A percentile compares a stretch with the other conserved stretches of the same genome.
Evolutionary conservation across 345 rosid species (phyloP).

Genomic region (Microthlaspi erraticum): DNA sequence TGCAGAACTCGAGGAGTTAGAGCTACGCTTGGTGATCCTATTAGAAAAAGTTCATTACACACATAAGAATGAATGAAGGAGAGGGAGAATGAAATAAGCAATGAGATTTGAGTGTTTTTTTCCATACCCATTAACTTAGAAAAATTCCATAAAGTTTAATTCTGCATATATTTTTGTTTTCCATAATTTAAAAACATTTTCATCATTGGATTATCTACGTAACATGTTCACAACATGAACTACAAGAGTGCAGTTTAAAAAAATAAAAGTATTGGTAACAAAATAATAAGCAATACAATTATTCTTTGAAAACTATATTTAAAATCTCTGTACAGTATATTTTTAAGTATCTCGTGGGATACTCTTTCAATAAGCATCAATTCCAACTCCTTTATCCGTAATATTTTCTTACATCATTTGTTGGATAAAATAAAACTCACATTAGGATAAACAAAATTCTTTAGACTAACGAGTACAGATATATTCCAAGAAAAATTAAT

Average conservation of each 20-base stretch:
- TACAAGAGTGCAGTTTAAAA: background rate
- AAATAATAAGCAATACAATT: too few relatives aligned
- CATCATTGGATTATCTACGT: background rate
- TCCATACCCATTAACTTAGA: too few relatives aligned
- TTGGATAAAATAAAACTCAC: too few relatives aligned
- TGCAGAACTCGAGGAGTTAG: slow-evolving; percentile 87
- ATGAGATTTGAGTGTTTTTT: background rate
- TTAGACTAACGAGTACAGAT: background rate
- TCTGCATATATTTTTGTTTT: too few relatives aligned
- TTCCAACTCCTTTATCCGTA: background rate
- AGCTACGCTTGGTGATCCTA: slow-evolving; percentile 83
- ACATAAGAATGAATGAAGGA: slow-evolving; percentile 11
- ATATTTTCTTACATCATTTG: background rate
- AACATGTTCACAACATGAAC: background rate
- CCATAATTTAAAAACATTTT: background rate
- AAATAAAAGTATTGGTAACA: background rate
- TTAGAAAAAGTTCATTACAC: background rate
- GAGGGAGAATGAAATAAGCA: slow-evolving; percentile 5
- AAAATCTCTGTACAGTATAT: too few relatives aligned
- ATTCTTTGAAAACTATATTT: too few relatives aligned
- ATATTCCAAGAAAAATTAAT: slow-evolving; percentile 9
- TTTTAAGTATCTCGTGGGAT: too few relatives aligned
- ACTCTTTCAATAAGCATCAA: background rate
- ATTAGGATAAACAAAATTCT: background rate
- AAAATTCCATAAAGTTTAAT: too few relatives aligned